Conservation (phyloP, 1,284 basidiomycete genomes). For the Cutaneotrichosporon cyanovorans region DNA sequence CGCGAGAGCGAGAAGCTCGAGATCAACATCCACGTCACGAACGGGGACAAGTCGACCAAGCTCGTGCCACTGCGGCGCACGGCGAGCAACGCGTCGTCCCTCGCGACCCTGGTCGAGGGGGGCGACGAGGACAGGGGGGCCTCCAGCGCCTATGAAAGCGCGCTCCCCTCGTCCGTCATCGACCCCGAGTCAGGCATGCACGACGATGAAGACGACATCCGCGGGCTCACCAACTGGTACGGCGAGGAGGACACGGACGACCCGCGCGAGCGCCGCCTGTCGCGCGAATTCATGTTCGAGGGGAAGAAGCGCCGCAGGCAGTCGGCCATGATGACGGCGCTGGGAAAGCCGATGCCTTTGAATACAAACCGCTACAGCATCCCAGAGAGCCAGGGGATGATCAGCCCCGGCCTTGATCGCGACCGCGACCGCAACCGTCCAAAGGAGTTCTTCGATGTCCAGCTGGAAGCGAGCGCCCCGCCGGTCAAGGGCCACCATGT, state of each 20-base stretch:
- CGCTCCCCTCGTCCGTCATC: neutral
- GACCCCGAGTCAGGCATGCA: conserved; percentile 5
- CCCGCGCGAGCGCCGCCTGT: conserved; percentile 59
- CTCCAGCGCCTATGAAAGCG: neutral
- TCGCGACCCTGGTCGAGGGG: neutral
- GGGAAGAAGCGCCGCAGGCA: conserved; percentile 58
- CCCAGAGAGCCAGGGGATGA: no score
- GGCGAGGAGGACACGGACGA: conserved; percentile 68
- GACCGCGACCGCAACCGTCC: no score
- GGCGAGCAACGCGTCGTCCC: neutral
- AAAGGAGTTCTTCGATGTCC: no score
- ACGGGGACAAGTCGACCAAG: conserved; percentile 22
- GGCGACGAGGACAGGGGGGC: neutral
- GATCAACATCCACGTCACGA: conserved; percentile 74
- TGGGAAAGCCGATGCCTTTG: no score
- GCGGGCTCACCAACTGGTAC: conserved; percentile 70
- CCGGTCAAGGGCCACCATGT: no score
- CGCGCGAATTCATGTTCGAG: conserved; percentile 56
- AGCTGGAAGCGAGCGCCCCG: no score
- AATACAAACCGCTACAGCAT: no score
- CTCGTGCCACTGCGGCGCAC: no score
- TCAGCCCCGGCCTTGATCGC: no score
- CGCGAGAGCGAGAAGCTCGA: conserved; percentile 56
- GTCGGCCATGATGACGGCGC: conserved; percentile 26
- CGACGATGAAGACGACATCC: neutral